Percentiles rank a stretch among this genome's conserved stretches.
Conservation (phyloP, 306 rosid species). For the peach (Prunus persica) region DNA sequence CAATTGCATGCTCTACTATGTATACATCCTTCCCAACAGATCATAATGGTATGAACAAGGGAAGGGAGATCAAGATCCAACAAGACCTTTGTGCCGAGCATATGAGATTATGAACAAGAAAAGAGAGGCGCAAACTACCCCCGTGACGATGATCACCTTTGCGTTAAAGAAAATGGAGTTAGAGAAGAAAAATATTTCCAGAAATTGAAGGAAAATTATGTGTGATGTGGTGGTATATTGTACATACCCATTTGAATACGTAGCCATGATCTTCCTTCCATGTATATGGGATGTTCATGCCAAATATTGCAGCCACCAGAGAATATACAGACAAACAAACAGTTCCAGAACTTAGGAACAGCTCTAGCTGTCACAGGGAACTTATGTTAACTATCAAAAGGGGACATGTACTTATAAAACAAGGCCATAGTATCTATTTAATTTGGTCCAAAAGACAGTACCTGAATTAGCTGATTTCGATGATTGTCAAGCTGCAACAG, state of each 20-base stretch:
- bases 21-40: not conserved
- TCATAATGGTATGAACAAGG: not conserved
- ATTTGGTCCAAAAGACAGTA: conserved; percentile 17
- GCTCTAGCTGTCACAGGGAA: conserved; percentile 58
- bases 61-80: conserved; percentile 57
- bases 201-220: not conserved
- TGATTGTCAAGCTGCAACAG: conserved; percentile 78
- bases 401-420: not conserved
- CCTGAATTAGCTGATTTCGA: conserved; percentile 86
- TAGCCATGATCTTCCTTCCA: conserved; percentile 57
- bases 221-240: not conserved
- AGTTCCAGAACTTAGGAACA: conserved; percentile 73
- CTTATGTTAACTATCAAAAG: not conserved
- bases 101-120: conserved; percentile 59
- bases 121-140: conserved; percentile 51
- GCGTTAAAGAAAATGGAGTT: not conserved
- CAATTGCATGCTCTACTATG: not conserved
- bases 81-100: conserved; percentile 89
- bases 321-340: conserved; percentile 66
- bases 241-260: conserved; percentile 76
- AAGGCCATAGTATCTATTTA: not conserved
- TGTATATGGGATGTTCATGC: conserved; percentile 77
- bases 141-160: conserved; percentile 72
- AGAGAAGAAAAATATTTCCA: not conserved
- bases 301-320: conserved; percentile 80